These are phyloP conservation scores for Quercus variabilis DNA, from an alignment of 306 rosid genomes.

Conservation along the genomic window DNA sequence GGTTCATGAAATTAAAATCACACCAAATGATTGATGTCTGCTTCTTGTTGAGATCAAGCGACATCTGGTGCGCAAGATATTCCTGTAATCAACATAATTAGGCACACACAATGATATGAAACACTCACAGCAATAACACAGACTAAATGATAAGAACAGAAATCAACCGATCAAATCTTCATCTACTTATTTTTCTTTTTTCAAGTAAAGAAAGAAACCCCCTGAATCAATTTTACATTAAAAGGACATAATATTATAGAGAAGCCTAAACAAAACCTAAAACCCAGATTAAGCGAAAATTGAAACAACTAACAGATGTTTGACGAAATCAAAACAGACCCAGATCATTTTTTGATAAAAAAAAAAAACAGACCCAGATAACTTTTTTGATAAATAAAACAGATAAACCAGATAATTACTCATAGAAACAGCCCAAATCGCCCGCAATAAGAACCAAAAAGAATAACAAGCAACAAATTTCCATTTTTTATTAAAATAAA, in stretches of 20 bases:
- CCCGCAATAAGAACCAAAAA: neutral
- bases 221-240: neutral
- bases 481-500: neutral
- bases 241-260: neutral
- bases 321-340: neutral
- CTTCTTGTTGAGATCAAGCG: constrained; percentile 36
- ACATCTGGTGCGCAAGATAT: constrained; percentile 34
- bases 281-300: neutral
- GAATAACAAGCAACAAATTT: neutral
- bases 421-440: neutral
- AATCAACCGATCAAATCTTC: neutral
- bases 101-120: neutral
- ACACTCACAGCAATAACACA: neutral
- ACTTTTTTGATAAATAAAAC: neutral
- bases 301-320: neutral
- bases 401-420: neutral
- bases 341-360: neutral
- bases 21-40: constrained; percentile 10
- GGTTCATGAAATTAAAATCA: constrained; percentile 32
- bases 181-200: neutral
- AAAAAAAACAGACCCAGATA: neutral
- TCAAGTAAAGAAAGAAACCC: neutral
- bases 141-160: neutral
- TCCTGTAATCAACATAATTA: constrained; percentile 30
- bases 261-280: neutral